phyloP scores from a whole-genome alignment of 2,329 filamentous ascomycete species.

The Grosmannia huntii region DNA sequence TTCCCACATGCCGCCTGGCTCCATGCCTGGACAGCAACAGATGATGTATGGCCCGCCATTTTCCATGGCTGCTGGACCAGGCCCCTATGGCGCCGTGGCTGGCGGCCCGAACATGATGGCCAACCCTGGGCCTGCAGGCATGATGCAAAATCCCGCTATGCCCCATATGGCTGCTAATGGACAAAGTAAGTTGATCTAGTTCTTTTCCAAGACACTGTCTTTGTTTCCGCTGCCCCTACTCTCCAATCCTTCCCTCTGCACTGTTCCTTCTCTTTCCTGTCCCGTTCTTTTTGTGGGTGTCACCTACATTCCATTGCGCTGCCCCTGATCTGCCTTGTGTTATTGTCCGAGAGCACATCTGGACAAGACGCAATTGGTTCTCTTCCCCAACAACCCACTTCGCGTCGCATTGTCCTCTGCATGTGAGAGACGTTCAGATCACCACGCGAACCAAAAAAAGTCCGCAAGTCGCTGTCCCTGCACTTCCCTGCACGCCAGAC shows the following conservation, averaged over 20 bases:
- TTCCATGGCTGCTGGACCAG: conserved; percentile 36
- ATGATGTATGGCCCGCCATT: conserved; percentile 50
- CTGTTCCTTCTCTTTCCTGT: not conserved
- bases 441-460: not conserved
- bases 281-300: conserved; percentile 5
- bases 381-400: not conserved
- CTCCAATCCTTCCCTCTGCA: conserved; percentile 2
- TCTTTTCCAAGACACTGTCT: conserved; percentile 4
- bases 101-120: conserved; percentile 43
- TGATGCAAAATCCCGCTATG: conserved; percentile 52
- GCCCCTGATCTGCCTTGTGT: too few species aligned
- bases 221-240: not conserved
- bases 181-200: conserved; percentile 36
- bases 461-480: not conserved
- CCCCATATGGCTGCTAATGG: conserved; percentile 46
- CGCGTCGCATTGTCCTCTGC: not conserved
- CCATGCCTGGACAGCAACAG: conserved; percentile 31
- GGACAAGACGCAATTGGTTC: not conserved
- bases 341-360: not conserved
- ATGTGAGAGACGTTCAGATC: not conserved
- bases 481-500: not conserved
- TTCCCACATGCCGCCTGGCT: conserved; percentile 32
- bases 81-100: conserved; percentile 26
- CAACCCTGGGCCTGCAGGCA: conserved; percentile 38
- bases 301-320: too few species aligned